Base-by-base conservation (phyloP, 2,329 filamentous ascomycete species). In the Apiospora pterosperma region DNA sequence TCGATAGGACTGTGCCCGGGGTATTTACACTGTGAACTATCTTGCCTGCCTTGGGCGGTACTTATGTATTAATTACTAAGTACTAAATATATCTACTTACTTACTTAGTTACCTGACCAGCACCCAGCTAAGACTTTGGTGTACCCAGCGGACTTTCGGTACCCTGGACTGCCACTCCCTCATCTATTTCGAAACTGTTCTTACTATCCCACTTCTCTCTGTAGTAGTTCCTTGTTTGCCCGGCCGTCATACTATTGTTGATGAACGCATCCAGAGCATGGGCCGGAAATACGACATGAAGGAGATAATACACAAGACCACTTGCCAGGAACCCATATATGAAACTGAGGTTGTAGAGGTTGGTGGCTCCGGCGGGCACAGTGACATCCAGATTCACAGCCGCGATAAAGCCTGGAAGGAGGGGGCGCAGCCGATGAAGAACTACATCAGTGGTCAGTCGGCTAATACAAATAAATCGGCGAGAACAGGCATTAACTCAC, bases 281-380 rank as follows among this genome's bases (percentile, higher is more conserved):
- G 25, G 61, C 69, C 0, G 78, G 78, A 28, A 78, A 73, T 0
- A 67, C 4, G 5, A 52, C 23, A 59, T 80, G 78, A 10, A 80
- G 72, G 0, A 70, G 14, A 1, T 68, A 62, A 48, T 75, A 79
- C 1, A 78, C 69, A 2, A 73, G 3, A 0, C 67, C 76, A 41
- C 77, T 79, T 0, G 76, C 70, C 0, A 76, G 39, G 34, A 79
- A 78, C 0, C 78, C 78, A 11, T 79, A 80, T 0, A 80, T 23
- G 38, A 78, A 80, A 66, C 77, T 79, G 61, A 79, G 68, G 65
- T 74, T 74, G 66, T 79, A 80, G 1, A 80, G 69, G 64, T 80
- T 75, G 0, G 67, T 80, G 60, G 75, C 79, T 4, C 76, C 78
- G 6, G 74, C 71, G 0, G 76, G 69, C 0, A 82, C 73, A 0